These are phyloP conservation scores for Wickerhamiella occidentalis DNA, from an alignment of 805 yeast genomes.

Conservation along the genomic window DNA sequence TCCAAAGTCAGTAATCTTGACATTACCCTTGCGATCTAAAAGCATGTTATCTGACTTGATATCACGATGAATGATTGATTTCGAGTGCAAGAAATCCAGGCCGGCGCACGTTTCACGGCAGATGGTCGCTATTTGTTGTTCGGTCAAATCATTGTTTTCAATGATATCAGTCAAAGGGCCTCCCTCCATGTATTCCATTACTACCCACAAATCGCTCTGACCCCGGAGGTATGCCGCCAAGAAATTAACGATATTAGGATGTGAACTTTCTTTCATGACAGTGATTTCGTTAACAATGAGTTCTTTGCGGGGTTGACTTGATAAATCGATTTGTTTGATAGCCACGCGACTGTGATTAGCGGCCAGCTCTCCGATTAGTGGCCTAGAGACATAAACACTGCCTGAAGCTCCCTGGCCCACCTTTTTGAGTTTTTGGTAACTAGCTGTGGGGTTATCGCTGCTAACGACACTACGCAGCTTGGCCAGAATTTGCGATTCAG, in stretches of 20 bases:
- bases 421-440: constrained; percentile 43
- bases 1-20: constrained; percentile 89
- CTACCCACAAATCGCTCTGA: constrained; percentile 75
- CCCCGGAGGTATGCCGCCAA: constrained; percentile 80
- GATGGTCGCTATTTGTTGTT: constrained; percentile 82
- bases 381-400: constrained; percentile 82
- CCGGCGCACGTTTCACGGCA: constrained; percentile 88
- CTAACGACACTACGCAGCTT: constrained; percentile 73
- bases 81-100: constrained; percentile 77
- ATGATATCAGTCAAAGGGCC: constrained; percentile 94
- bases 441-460: constrained; percentile 71
- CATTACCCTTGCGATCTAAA: constrained; percentile 67
- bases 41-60: constrained; percentile 93
- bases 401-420: constrained; percentile 99
- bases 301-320: constrained; percentile 87
- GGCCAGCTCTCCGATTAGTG: constrained; percentile 29
- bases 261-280: constrained; percentile 93
- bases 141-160: constrained; percentile 71
- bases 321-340: constrained; percentile 87
- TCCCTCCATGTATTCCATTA: constrained; percentile 99
- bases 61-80: constrained; percentile 90
- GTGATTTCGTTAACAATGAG: constrained; percentile 88
- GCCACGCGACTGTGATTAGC: constrained; percentile 45
- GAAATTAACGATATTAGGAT: constrained; percentile 88
- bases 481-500: constrained; percentile 78